These are phyloP conservation scores for Hymenoscyphus repandus DNA, from an alignment of 2,329 filamentous ascomycete species.

Conservation along the genomic window DNA sequence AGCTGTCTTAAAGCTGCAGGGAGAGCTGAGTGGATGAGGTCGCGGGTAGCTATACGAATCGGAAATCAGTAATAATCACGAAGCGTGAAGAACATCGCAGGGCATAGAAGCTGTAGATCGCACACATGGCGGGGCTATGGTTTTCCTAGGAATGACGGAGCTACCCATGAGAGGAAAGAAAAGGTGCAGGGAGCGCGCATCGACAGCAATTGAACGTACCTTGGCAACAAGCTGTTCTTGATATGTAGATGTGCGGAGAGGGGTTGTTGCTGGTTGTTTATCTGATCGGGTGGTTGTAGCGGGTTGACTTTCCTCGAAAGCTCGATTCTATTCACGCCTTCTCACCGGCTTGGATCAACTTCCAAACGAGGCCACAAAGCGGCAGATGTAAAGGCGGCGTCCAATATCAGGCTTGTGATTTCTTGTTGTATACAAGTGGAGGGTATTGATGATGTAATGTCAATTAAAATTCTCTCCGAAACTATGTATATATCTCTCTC, in stretches of 20 bases:
- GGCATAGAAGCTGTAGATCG: slow-evolving; percentile 7
- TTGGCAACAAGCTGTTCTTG: slow-evolving; percentile 12
- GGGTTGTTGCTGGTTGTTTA: neutral
- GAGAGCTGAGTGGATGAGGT: neutral
- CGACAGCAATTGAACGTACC: slow-evolving; percentile 25
- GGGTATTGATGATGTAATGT: too few relatives aligned
- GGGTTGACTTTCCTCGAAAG: neutral
- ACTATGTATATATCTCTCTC: too few relatives aligned
- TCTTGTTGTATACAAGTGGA: too few relatives aligned
- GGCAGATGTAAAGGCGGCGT: neutral
- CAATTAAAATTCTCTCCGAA: too few relatives aligned
- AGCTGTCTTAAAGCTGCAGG: neutral
- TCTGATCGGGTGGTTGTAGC: slow-evolving; percentile 1
- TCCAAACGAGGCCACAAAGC: slow-evolving; percentile 4
- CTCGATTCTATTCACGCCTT: neutral
- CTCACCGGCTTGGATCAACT: slow-evolving; percentile 4
- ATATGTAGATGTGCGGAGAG: neutral
- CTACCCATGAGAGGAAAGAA: slow-evolving; percentile 13
- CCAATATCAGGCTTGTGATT: neutral
- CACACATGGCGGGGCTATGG: slow-evolving; percentile 19
- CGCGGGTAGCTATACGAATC: neutral
- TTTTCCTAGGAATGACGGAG: slow-evolving; percentile 20
- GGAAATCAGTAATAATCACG: slow-evolving; percentile 1
- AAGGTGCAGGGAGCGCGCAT: neutral
- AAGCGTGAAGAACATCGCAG: neutral